These are phyloP conservation scores for Cordyceps pruinosa DNA, from an alignment of 2,329 filamentous ascomycete species.

Conservation along the genomic window DNA sequence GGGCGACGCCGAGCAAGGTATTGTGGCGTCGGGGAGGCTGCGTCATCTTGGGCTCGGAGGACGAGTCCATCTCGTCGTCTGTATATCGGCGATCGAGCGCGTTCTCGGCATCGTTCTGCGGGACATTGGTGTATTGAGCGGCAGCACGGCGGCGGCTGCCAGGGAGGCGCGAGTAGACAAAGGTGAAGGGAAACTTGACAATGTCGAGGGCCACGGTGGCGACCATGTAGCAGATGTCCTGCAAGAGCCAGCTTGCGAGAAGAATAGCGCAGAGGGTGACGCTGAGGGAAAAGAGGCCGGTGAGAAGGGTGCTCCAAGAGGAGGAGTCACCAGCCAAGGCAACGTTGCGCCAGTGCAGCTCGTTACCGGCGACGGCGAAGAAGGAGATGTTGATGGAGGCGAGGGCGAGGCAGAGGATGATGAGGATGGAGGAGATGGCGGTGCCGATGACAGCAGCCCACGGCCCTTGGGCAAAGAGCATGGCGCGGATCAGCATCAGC, in stretches of 20 bases:
- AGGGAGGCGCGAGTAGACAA: slow-evolving; percentile 7
- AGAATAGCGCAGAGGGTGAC: slow-evolving; percentile 16
- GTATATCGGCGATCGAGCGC: slow-evolving; percentile 5
- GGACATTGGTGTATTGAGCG: slow-evolving; percentile 17
- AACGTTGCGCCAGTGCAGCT: slow-evolving; percentile 30
- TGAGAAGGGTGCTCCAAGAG: slow-evolving; percentile 24
- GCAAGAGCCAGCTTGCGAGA: slow-evolving; percentile 20
- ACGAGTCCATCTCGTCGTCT: slow-evolving; percentile 10
- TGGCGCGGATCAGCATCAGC: slow-evolving; percentile 7
- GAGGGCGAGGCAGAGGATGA: slow-evolving; percentile 14
- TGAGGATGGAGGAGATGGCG: neutral
- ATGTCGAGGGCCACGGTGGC: slow-evolving; percentile 20
- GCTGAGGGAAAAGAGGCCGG: slow-evolving; percentile 23
- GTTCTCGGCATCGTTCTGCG: slow-evolving; percentile 21
- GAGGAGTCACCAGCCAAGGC: slow-evolving; percentile 25
- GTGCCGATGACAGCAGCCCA: slow-evolving; percentile 1
- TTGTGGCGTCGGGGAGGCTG: slow-evolving; percentile 1
- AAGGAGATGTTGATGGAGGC: slow-evolving; percentile 22
- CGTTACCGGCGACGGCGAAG: slow-evolving; percentile 24
- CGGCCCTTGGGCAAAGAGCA: slow-evolving; percentile 8
- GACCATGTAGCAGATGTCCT: slow-evolving; percentile 18
- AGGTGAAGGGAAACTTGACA: slow-evolving; percentile 19
- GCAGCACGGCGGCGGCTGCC: neutral
- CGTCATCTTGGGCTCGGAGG: neutral
- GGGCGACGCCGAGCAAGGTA: neutral